A percentile compares a stretch with the other conserved stretches of the same genome.
phyloP scores from a whole-genome alignment of 257 asterid species.

The Fraxinus americana region DNA sequence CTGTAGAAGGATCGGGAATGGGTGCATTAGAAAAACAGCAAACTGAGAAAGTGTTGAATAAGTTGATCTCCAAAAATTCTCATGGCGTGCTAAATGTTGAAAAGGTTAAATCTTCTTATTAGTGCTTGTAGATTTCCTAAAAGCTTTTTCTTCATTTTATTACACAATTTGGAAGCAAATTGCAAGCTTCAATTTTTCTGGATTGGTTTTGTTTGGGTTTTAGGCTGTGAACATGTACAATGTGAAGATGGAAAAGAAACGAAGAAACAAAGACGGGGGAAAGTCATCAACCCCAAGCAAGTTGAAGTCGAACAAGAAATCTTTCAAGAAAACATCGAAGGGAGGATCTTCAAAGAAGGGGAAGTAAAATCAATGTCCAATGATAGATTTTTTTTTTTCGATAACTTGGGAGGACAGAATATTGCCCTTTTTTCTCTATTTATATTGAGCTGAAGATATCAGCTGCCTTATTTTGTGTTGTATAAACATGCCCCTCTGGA shows the following conservation, averaged over 20 bases:
- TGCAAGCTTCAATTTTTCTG: neutral
- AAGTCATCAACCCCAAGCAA: slow-evolving; percentile 47
- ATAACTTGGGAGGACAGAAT: slow-evolving; percentile 9
- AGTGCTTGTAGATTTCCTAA: neutral
- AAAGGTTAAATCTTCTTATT: slow-evolving; percentile 47
- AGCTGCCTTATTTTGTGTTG: neutral
- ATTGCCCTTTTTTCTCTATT: neutral
- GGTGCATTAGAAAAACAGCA: slow-evolving; percentile 82
- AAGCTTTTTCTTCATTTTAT: neutral
- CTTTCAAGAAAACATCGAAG: slow-evolving; percentile 64
- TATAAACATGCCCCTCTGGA: neutral
- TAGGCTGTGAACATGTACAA: slow-evolving; percentile 97
- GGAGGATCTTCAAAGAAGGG: slow-evolving; percentile 55
- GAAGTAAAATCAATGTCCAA: slow-evolving; percentile 51
- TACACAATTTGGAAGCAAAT: neutral
- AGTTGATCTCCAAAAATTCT: slow-evolving; percentile 71
- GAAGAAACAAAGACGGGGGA: slow-evolving; percentile 50
- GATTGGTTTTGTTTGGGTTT: slow-evolving; percentile 22
- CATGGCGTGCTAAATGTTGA: slow-evolving; percentile 86
- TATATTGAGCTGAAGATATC: neutral
- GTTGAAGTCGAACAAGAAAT: slow-evolving; percentile 60
- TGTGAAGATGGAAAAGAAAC: slow-evolving; percentile 73
- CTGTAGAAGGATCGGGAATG: slow-evolving; percentile 94
- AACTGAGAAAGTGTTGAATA: slow-evolving; percentile 77
- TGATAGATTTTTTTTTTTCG: neutral